These are phyloP conservation scores for Centaurea solstitialis DNA, from an alignment of 129 eudicot species.

Conservation along the genomic window DNA sequence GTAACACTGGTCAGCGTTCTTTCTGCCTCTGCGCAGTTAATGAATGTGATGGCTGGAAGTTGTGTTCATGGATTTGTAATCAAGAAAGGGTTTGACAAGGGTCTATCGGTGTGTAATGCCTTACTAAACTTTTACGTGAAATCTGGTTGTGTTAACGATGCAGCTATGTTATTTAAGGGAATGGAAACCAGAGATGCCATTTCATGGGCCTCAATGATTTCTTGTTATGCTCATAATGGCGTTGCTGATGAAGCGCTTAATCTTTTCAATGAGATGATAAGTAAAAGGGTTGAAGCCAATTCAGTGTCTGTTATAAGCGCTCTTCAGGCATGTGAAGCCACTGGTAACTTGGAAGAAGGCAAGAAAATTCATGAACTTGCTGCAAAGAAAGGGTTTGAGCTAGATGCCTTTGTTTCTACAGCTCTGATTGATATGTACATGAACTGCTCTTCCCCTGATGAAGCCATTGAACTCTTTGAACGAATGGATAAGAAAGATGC, in stretches of 20 bases:
- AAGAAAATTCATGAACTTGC: conserved; percentile 58
- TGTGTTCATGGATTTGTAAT: conserved; percentile 56
- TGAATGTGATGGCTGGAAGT: conserved; percentile 41
- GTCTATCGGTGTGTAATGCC: conserved; percentile 47
- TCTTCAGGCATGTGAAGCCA: conserved; percentile 70
- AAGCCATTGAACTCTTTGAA: conserved; percentile 59
- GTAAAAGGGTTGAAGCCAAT: conserved; percentile 42
- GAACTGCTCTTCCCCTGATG: conserved; percentile 58
- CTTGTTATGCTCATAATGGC: conserved; percentile 64
- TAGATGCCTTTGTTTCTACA: conserved; percentile 50
- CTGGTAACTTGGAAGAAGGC: conserved; percentile 44
- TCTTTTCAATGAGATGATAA: conserved; percentile 53
- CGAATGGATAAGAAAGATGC: conserved; percentile 48
- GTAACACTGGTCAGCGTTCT: conserved; percentile 56
- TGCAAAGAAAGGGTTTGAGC: conserved; percentile 40
- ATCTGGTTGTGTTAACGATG: conserved; percentile 41
- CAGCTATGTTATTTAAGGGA: conserved; percentile 37
- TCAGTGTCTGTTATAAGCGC: conserved; percentile 52
- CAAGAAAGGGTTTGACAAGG: conserved; percentile 39
- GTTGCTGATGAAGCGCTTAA: conserved; percentile 41
- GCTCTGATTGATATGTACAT: conserved; percentile 74
- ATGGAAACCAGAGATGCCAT: conserved; percentile 53
- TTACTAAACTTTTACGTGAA: conserved; percentile 58
- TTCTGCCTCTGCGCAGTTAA: conserved; percentile 42
- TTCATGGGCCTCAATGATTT: conserved; percentile 62